These are phyloP conservation scores for Orbilia brochopaga DNA, from an alignment of 2,329 filamentous ascomycete genomes.

Conservation along the genomic window DNA sequence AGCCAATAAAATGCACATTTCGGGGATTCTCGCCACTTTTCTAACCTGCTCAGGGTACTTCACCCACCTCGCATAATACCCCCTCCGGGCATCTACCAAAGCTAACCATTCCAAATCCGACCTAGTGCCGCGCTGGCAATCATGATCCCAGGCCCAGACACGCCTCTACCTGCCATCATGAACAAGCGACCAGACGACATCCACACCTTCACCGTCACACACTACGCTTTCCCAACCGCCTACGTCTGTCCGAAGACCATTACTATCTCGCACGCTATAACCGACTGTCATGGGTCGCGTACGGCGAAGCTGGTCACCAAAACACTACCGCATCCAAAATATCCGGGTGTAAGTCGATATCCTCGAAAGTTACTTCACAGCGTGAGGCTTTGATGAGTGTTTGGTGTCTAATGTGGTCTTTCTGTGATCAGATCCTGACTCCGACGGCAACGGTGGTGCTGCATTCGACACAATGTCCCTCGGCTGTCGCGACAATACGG, in stretches of 20 bases:
- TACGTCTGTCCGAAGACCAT: conserved; percentile 5
- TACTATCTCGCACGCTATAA: conserved; percentile 1
- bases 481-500: neutral
- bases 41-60: neutral
- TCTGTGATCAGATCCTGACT: neutral
- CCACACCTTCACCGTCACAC: neutral
- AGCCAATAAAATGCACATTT: neutral
- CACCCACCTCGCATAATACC: neutral
- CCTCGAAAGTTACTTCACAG: neutral
- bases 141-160: neutral
- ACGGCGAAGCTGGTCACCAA: neutral
- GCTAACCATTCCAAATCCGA: neutral
- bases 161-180: neutral
- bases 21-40: neutral
- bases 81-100: neutral
- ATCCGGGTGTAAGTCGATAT: neutral
- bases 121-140: neutral
- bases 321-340: neutral
- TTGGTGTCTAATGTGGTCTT: neutral
- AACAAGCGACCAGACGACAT: neutral
- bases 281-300: neutral
- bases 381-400: neutral
- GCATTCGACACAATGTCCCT: neutral
- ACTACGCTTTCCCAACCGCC: conserved; percentile 3
- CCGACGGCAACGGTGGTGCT: neutral